Percentiles rank a stretch among this genome's conserved stretches.
Evolutionary conservation across 495 filamentous ascomycete species (phyloP).

Genomic region (Elasticomyces elasticus): DNA sequence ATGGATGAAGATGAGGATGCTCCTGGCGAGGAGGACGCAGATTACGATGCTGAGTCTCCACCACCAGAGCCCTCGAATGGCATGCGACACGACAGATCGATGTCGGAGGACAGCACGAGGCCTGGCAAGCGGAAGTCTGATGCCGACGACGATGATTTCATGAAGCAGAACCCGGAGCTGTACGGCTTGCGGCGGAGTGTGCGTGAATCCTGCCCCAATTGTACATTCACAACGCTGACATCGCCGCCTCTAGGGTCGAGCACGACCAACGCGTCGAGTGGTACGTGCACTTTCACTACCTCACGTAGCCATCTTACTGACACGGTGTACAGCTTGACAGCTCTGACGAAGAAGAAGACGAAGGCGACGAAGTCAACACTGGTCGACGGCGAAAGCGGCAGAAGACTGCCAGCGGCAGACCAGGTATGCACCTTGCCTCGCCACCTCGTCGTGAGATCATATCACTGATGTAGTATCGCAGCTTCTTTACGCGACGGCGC

Average conservation of each 20-base stretch:
- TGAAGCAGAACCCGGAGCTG: slow-evolving; percentile 85
- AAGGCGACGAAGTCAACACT: slow-evolving; percentile 49
- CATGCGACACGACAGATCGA: slow-evolving; percentile 39
- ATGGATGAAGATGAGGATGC: slow-evolving; percentile 50
- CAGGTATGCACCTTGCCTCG: slow-evolving; percentile 26
- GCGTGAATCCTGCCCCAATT: slow-evolving; percentile 31
- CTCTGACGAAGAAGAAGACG: slow-evolving; percentile 62
- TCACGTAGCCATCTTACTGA: neutral
- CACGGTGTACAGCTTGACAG: slow-evolving; percentile 49
- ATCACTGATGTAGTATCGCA: slow-evolving; percentile 28
- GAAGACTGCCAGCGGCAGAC: slow-evolving; percentile 29
- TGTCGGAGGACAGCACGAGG: slow-evolving; percentile 54
- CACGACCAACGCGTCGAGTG: slow-evolving; percentile 42
- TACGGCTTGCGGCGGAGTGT: slow-evolving; percentile 91
- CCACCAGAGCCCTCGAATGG: slow-evolving; percentile 14
- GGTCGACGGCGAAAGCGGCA: slow-evolving; percentile 35
- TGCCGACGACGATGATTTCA: slow-evolving; percentile 65
- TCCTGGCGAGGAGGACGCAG: slow-evolving; percentile 68
- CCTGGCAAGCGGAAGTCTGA: slow-evolving; percentile 67
- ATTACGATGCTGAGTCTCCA: slow-evolving; percentile 61
- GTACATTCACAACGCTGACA: slow-evolving; percentile 35
- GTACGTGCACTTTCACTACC: slow-evolving; percentile 27
- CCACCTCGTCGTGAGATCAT: neutral
- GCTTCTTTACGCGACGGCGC: slow-evolving; percentile 55
- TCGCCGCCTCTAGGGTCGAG: slow-evolving; percentile 38